Evolutionary conservation across 176 grass and related monocot species (phyloP).

Genomic region (Musa troglodytarum): DNA sequence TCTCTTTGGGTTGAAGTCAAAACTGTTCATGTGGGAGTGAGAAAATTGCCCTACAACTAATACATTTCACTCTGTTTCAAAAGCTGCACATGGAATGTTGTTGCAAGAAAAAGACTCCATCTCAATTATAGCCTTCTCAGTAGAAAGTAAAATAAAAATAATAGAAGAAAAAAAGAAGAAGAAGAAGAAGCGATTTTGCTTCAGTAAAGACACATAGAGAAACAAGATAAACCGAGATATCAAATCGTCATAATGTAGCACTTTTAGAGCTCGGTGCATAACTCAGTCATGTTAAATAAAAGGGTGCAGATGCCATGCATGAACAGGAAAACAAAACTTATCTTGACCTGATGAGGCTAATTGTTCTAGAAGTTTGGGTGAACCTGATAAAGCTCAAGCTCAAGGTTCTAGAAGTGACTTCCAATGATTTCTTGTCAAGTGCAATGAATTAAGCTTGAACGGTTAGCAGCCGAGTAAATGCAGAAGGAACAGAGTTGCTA

Average conservation of each 20-base stretch:
- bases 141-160: background rate
- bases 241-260: background rate
- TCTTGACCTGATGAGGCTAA: background rate
- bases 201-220: too few species aligned
- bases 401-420: background rate
- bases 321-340: background rate
- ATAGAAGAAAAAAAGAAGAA: too few species aligned
- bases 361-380: background rate
- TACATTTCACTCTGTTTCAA: background rate
- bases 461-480: too few species aligned
- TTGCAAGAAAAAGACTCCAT: background rate
- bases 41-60: background rate
- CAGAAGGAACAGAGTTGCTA: too few species aligned
- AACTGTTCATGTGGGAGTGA: slow-evolving; percentile 2
- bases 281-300: background rate
- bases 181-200: too few species aligned
- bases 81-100: background rate
- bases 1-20: background rate
- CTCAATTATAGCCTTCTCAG: background rate
- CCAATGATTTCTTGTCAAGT: background rate
- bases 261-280: too few species aligned
- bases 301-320: background rate
- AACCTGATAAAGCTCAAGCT: background rate
- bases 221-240: background rate
- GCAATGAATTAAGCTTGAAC: background rate